Percentiles rank a stretch among this genome's conserved stretches.
Evolutionary conservation across 257 asterid species (phyloP).

Genomic region (Plantago ovata): DNA sequence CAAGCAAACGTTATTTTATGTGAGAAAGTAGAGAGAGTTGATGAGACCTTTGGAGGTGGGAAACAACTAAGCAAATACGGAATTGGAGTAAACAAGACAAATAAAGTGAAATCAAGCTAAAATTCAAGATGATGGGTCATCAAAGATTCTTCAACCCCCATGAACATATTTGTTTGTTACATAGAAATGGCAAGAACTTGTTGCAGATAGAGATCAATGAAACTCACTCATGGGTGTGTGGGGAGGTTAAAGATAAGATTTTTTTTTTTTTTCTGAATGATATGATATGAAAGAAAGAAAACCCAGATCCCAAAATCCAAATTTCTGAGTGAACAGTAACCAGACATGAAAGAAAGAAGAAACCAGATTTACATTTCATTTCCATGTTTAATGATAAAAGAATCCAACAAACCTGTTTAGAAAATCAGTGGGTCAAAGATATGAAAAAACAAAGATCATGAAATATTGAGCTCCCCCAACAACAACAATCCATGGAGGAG

Average conservation of each 20-base stretch:
- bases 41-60: conserved; percentile 35
- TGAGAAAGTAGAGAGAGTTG: conserved; percentile 43
- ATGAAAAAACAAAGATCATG: background rate
- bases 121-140: conserved; percentile 6
- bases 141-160: conserved; percentile 22
- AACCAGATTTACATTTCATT: conserved; percentile 36
- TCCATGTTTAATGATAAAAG: conserved; percentile 16
- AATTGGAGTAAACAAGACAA: conserved; percentile 1
- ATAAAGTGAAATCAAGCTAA: conserved; percentile 25
- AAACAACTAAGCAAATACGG: conserved; percentile 39
- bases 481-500: conserved; percentile 10
- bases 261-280: conserved; percentile 5
- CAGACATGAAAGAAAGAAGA: conserved; percentile 15
- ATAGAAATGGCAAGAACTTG: conserved; percentile 4
- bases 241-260: conserved; percentile 7
- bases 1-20: conserved; percentile 78
- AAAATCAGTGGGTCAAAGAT: conserved; percentile 20
- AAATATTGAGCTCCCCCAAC: background rate
- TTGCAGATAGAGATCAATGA: conserved; percentile 8
- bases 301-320: conserved; percentile 30
- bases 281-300: conserved; percentile 22
- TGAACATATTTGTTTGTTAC: conserved; percentile 10
- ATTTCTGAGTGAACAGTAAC: conserved; percentile 40
- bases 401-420: conserved; percentile 6
- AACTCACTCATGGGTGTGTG: no score